Base-by-base conservation (phyloP, 108 stramenopile genomes). In the Discostella stelligeroides region DNA sequence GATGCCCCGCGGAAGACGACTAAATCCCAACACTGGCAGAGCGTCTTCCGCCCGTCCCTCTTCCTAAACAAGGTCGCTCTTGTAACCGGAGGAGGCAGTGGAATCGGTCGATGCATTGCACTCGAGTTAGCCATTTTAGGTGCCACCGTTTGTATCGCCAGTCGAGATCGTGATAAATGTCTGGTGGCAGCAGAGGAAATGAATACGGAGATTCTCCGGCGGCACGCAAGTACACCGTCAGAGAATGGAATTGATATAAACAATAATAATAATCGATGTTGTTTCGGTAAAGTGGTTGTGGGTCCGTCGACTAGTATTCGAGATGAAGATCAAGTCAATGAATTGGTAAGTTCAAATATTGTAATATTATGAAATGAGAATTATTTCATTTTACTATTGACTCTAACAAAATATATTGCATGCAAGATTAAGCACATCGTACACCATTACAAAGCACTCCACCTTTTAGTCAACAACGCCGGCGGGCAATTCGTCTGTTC, bases 51-150 rank as follows among this genome's bases (percentile, higher is more conserved):
- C 43, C 66, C 85, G 13, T 81, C 75, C 23, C 81, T 94, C 11
- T 92, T 94, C 61, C n/a, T 59, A 1, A 63, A 75, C 40, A 86
- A 91, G 71, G 80, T 88, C 11, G 93, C 91, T 0, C 60, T 97
- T 14, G 96, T 97, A 1, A 87, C 94, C 0, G 96, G 96, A 4
- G 96, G 96, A 17, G 94, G 94, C 2, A 91, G 83, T 8, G 96
- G 96, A 14, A 94, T 97, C 30, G 96, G 96, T 23, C 66, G 71
- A 21, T 50, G 82, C 10, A 89, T 93, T 53, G 81, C 88, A 1
- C 64, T 42, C 17, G 92, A 91, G 75, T 69, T 96, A 9, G 85
- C 89, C 9, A 48, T 60, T 3, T 58, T 87, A 15, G 93, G 93
- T 29, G 92, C 87, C 15, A 86, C 73, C 10, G 92, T 95, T 0